These are phyloP conservation scores for Coleophoma eucalyptorum DNA, from an alignment of 2,329 filamentous ascomycete genomes.

Conservation along the genomic window DNA sequence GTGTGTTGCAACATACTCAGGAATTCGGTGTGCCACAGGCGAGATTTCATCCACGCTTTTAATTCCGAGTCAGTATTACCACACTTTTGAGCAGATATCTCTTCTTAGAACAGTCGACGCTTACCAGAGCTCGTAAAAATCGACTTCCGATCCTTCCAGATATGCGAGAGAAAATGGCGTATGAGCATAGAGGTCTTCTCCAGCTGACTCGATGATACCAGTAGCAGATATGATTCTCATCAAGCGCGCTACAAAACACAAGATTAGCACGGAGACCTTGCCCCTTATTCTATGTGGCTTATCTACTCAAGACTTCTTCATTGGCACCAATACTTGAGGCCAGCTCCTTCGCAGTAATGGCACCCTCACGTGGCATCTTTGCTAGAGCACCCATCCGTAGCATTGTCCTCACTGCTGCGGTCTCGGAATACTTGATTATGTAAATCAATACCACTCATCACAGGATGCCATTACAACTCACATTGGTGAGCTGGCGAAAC, in stretches of 20 bases:
- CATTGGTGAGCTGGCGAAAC: slow-evolving; percentile 23
- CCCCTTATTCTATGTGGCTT: neutral
- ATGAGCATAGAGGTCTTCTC: slow-evolving; percentile 24
- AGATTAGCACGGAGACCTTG: neutral
- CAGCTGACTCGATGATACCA: slow-evolving; percentile 23
- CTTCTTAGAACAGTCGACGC: neutral
- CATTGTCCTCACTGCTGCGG: slow-evolving; percentile 18
- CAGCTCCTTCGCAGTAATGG: slow-evolving; percentile 19
- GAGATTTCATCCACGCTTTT: slow-evolving; percentile 18
- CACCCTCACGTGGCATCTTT: slow-evolving; percentile 22
- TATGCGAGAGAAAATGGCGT: slow-evolving; percentile 24
- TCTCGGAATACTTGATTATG: slow-evolving; percentile 10
- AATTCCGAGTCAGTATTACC: neutral
- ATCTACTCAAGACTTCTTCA: slow-evolving; percentile 19
- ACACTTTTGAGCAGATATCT: neutral
- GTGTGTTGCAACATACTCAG: slow-evolving; percentile 19
- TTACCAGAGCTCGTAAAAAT: slow-evolving; percentile 23
- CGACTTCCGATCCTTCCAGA: slow-evolving; percentile 19
- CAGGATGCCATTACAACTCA: slow-evolving; percentile 4
- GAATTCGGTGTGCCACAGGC: slow-evolving; percentile 15
- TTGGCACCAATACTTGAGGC: slow-evolving; percentile 13
- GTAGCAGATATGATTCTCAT: slow-evolving; percentile 26
- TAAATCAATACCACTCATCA: neutral
- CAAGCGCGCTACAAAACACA: slow-evolving; percentile 14
- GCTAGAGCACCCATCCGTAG: slow-evolving; percentile 19